Evolutionary conservation across 148 eudicot genomes (phyloP).

Genomic region (Polygonum aviculare): DNA sequence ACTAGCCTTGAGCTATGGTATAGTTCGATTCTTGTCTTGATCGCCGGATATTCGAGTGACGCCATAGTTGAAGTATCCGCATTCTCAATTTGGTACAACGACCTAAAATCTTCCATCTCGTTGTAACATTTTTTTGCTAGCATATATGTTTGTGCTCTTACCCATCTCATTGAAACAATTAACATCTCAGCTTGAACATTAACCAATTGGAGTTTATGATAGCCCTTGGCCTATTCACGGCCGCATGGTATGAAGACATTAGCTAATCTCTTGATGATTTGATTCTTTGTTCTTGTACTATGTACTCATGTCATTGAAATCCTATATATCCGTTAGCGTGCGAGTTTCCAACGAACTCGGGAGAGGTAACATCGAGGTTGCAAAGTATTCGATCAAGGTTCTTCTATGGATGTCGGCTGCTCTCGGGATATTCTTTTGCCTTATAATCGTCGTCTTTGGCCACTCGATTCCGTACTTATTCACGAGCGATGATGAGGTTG

Average conservation of each 20-base stretch:
- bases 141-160: not conserved
- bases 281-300: not conserved
- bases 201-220: constrained; percentile 3
- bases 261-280: not conserved
- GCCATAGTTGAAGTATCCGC: constrained; percentile 1
- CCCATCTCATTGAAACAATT: not conserved
- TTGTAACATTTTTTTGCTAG: not conserved
- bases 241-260: not conserved
- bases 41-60: constrained; percentile 6
- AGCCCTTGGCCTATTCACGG: not conserved
- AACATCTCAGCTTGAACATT: constrained; percentile 2
- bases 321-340: constrained; percentile 26
- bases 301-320: not conserved
- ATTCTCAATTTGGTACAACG: constrained; percentile 8
- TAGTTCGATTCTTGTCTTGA: constrained; percentile 4
- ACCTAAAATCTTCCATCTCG: not conserved
- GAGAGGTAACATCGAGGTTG: constrained; percentile 55
- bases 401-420: not conserved
- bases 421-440: constrained; percentile 13
- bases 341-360: constrained; percentile 75
- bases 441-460: constrained; percentile 23
- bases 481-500: constrained; percentile 32
- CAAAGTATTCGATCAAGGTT: constrained; percentile 38
- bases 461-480: constrained; percentile 25
- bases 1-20: constrained; percentile 11